These are phyloP conservation scores for Starmera quercuum DNA, from an alignment of 805 yeast genomes.

Conservation along the genomic window DNA sequence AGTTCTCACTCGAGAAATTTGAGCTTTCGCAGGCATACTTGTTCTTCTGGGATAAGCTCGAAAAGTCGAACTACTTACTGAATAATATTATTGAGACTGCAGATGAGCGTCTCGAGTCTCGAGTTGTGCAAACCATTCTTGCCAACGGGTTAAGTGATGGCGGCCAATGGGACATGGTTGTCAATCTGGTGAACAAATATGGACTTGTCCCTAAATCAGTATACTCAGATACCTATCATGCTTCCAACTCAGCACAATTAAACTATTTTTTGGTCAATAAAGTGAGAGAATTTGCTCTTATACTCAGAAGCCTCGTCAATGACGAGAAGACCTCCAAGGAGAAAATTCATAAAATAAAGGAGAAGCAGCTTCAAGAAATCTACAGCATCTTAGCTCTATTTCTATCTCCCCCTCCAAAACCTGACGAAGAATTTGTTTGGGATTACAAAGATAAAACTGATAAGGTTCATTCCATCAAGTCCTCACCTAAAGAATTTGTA, in stretches of 20 bases:
- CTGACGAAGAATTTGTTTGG: constrained; percentile 63
- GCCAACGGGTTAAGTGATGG: constrained; percentile 69
- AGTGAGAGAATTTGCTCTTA: constrained; percentile 67
- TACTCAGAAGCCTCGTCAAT: constrained; percentile 43
- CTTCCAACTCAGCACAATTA: constrained; percentile 44
- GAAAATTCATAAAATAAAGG: constrained; percentile 26
- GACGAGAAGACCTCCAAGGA: constrained; percentile 32
- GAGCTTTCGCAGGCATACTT: constrained; percentile 72
- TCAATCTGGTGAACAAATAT: constrained; percentile 66
- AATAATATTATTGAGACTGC: constrained; percentile 67
- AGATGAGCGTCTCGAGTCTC: constrained; percentile 55
- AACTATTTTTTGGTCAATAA: constrained; percentile 57
- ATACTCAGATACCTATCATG: constrained; percentile 56
- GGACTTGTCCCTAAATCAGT: constrained; percentile 72
- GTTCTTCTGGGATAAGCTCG: constrained; percentile 78
- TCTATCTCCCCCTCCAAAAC: constrained; percentile 72
- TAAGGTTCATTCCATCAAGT: constrained; percentile 33
- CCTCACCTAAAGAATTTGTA: constrained; percentile 62
- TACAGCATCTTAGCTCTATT: constrained; percentile 57
- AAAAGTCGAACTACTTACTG: constrained; percentile 70
- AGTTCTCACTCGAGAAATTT: constrained; percentile 54
- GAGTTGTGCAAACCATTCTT: constrained; percentile 59
- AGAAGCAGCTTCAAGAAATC: constrained; percentile 48
- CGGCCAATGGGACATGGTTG: constrained; percentile 80
- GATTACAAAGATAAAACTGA: constrained; percentile 63